phyloP scores from a whole-genome alignment of 768 basidiomycete genomes.

The Lactarius sp. region DNA sequence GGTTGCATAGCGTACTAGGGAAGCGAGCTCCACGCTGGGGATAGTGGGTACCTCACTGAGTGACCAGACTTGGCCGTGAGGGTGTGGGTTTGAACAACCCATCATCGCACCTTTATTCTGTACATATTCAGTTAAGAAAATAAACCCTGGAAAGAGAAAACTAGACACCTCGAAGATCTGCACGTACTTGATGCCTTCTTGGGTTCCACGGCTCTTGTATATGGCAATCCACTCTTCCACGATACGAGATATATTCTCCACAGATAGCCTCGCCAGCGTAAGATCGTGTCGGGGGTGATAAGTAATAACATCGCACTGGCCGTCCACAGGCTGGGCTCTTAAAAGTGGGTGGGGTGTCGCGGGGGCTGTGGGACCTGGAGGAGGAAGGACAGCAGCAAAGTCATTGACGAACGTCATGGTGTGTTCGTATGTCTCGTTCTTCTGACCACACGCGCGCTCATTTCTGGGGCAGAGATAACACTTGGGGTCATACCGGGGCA shows the following conservation, averaged over 20 bases:
- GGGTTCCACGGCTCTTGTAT: slow-evolving; percentile 51
- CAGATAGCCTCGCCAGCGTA: slow-evolving; percentile 63
- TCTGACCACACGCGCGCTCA: slow-evolving; percentile 57
- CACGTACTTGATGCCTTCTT: slow-evolving; percentile 72
- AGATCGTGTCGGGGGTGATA: slow-evolving; percentile 86
- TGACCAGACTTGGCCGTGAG: slow-evolving; percentile 90
- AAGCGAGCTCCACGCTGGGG: slow-evolving; percentile 59
- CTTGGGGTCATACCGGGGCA: slow-evolving; percentile 60
- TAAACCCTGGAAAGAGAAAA: background rate
- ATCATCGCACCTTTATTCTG: slow-evolving; percentile 65
- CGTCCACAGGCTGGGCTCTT: slow-evolving; percentile 61
- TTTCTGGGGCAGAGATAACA: slow-evolving; percentile 93
- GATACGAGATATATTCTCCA: slow-evolving; percentile 55
- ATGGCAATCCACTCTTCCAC: slow-evolving; percentile 70
- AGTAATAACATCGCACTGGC: slow-evolving; percentile 82
- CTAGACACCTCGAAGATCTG: slow-evolving; percentile 81
- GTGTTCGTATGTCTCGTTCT: slow-evolving; percentile 61
- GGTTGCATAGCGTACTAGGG: slow-evolving; percentile 48
- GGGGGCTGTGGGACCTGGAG: slow-evolving; percentile 52
- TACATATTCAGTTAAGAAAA: background rate
- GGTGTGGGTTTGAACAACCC: slow-evolving; percentile 94
- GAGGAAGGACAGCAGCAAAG: slow-evolving; percentile 73
- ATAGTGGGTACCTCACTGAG: slow-evolving; percentile 65
- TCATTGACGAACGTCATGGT: slow-evolving; percentile 78
- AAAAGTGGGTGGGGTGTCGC: slow-evolving; percentile 54